Conservation (phyloP, 2,329 filamentous ascomycete species). For the Fusarium compactum region DNA sequence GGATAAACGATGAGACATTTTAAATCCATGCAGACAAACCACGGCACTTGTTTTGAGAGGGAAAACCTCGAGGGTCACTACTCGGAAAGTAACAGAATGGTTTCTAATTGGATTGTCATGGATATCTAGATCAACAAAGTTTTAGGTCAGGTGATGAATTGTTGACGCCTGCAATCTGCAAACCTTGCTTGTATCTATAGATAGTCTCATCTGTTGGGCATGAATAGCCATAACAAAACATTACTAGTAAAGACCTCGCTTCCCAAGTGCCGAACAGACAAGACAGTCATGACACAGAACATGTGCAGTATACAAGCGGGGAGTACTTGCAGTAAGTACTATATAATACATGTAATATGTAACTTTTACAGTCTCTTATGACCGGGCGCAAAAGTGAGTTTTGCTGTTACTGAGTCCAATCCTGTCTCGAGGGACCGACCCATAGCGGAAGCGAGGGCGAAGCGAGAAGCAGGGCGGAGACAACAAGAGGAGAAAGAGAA, state of each 20-base stretch:
- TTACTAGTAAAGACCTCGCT: conserved; percentile 6
- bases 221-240: conserved; percentile 6
- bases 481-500: not conserved
- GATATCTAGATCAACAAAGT: conserved; percentile 27
- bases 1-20: conserved; percentile 26
- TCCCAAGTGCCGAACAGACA: conserved; percentile 29
- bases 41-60: conserved; percentile 31
- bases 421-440: not conserved
- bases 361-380: conserved; percentile 3
- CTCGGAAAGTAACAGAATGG: not conserved
- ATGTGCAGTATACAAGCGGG: conserved; percentile 28
- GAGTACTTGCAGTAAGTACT: not conserved
- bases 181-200: conserved; percentile 21
- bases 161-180: conserved; percentile 43
- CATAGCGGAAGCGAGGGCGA: conserved; percentile 20
- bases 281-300: conserved; percentile 10
- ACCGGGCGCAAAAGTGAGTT: conserved; percentile 37
- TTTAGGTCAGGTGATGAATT: conserved; percentile 45
- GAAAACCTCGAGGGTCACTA: not conserved
- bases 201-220: not conserved
- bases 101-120: not conserved
- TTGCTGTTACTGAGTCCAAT: conserved; percentile 10
- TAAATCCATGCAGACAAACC: conserved; percentile 17
- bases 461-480: conserved; percentile 13
- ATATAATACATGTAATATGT: conserved; percentile 6